These are phyloP conservation scores for Solanum corneliomulleri DNA, from an alignment of 257 asterid species.

Conservation along the genomic window DNA sequence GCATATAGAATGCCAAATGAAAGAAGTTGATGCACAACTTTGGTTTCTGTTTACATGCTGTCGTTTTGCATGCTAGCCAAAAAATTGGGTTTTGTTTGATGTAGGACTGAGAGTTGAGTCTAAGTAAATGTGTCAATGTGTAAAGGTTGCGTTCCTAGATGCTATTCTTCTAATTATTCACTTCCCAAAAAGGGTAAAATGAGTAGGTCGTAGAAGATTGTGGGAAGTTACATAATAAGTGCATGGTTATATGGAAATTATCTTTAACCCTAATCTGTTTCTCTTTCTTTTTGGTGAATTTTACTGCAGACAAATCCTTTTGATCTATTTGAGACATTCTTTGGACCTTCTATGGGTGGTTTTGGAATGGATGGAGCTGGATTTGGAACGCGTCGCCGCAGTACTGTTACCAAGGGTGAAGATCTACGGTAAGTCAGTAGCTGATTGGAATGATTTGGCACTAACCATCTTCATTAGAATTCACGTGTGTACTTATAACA, in stretches of 20 bases:
- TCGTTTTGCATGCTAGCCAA: background rate
- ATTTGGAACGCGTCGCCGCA: slow-evolving; percentile 49
- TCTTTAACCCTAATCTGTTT: background rate
- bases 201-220: background rate
- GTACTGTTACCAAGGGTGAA: slow-evolving; percentile 84
- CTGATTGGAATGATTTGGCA: background rate
- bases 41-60: background rate
- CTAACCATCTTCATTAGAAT: background rate
- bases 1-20: background rate
- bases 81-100: background rate
- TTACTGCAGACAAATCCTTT: slow-evolving; percentile 75
- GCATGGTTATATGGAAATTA: background rate
- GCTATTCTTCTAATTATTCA: background rate
- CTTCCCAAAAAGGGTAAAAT: background rate
- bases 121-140: background rate
- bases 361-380: slow-evolving; percentile 80
- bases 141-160: background rate
- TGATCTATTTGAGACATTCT: slow-evolving; percentile 96
- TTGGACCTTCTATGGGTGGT: slow-evolving; percentile 87
- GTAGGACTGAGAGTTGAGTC: background rate
- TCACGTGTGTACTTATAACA: background rate
- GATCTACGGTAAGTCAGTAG: slow-evolving; percentile 82
- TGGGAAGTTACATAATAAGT: background rate
- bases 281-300: slow-evolving; percentile 3
- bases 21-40: background rate